phyloP scores from a whole-genome alignment of 2,329 filamentous ascomycete species.

The Furcasterigmium sp. region DNA sequence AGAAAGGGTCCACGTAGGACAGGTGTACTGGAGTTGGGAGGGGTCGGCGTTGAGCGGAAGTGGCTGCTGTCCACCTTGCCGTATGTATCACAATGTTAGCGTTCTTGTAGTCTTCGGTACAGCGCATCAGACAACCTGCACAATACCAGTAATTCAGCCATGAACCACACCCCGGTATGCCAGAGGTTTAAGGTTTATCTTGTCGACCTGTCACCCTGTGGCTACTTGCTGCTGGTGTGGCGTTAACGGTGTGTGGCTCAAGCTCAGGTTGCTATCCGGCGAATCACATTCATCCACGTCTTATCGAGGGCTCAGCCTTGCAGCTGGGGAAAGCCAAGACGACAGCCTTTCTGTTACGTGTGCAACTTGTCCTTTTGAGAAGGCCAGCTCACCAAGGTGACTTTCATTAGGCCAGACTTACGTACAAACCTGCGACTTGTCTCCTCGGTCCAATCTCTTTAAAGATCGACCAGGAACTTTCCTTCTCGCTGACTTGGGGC shows the following conservation, averaged over 20 bases:
- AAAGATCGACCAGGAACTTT: not conserved
- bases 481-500: not conserved
- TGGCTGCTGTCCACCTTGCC: too few species aligned
- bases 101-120: too few species aligned
- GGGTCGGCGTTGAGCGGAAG: too few species aligned
- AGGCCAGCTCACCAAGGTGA: not conserved
- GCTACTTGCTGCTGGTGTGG: not conserved
- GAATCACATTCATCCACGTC: not conserved
- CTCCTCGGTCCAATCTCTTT: not conserved
- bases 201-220: not conserved
- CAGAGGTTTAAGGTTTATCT: not conserved
- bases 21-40: too few species aligned
- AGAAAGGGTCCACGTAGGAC: not conserved
- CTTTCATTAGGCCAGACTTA: not conserved
- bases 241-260: not conserved
- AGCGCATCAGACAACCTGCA: too few species aligned
- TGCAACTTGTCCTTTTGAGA: not conserved
- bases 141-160: too few species aligned
- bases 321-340: not conserved
- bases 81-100: not conserved
- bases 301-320: not conserved
- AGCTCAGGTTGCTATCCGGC: not conserved
- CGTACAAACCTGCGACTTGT: not conserved
- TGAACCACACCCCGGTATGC: too few species aligned
- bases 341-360: not conserved